phyloP scores from a whole-genome alignment of 1,284 basidiomycete genomes.

The Microbotryum silenes-acaulis region DNA sequence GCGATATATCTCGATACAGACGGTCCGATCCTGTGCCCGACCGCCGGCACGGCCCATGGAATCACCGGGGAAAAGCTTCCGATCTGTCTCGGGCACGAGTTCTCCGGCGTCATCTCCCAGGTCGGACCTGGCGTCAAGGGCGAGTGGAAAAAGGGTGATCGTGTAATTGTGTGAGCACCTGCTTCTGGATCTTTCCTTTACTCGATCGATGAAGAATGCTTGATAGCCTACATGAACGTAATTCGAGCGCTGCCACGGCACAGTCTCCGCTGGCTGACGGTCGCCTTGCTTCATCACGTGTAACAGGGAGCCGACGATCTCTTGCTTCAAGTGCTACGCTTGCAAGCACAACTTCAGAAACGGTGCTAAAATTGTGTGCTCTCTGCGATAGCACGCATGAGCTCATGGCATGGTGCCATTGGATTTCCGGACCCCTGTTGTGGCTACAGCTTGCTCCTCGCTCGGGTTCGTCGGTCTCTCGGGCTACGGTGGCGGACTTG shows the following conservation, averaged over 20 bases:
- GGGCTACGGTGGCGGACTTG: slow-evolving; percentile 25
- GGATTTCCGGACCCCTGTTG: too few species aligned
- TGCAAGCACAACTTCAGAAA: slow-evolving; percentile 19
- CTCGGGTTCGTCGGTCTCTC: slow-evolving; percentile 36
- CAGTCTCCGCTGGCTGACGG: too few species aligned
- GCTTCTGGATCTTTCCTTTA: background rate
- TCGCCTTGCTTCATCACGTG: too few species aligned
- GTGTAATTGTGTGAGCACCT: slow-evolving; percentile 38
- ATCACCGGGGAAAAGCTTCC: slow-evolving; percentile 38
- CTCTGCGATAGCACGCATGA: background rate
- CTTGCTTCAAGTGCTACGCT: slow-evolving; percentile 31
- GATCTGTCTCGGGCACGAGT: slow-evolving; percentile 39
- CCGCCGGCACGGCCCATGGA: slow-evolving; percentile 31
- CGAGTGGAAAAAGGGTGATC: slow-evolving; percentile 35
- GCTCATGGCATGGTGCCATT: background rate
- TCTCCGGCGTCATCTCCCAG: slow-evolving; percentile 39
- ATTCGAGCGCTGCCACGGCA: too few species aligned
- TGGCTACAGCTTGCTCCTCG: slow-evolving; percentile 32
- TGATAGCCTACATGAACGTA: background rate
- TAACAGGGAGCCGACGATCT: slow-evolving; percentile 38
- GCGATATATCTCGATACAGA: background rate
- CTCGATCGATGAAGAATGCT: background rate
- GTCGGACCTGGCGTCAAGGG: slow-evolving; percentile 35
- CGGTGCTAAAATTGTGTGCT: slow-evolving; percentile 1
- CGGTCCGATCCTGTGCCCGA: slow-evolving; percentile 28